Conservation (phyloP, 345 rosid genomes). For the Cardamine chenopodiifolia region DNA sequence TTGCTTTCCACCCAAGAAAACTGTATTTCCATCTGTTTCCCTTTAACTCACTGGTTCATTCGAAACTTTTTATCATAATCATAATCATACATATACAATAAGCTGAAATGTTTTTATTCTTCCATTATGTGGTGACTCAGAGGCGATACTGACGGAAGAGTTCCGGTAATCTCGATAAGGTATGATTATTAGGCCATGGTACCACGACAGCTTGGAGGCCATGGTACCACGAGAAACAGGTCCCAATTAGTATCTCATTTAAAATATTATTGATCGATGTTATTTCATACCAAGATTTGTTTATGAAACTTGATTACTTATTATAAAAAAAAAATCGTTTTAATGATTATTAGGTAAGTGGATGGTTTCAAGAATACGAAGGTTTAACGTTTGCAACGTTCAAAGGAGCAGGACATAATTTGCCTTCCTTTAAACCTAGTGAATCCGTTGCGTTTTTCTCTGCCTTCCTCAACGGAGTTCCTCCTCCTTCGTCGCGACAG, state of each 20-base stretch:
- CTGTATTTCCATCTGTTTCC: background rate
- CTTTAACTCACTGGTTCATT: background rate
- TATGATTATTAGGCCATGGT: constrained; percentile 99
- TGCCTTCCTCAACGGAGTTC: constrained; percentile 58
- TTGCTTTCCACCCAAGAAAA: background rate
- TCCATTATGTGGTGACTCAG: constrained; percentile 38
- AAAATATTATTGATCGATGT: background rate
- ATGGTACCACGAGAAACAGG: constrained; percentile 84
- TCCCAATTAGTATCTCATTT: background rate
- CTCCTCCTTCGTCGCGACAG: constrained; percentile 46
- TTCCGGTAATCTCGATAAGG: constrained; percentile 72
- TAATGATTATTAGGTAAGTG: constrained; percentile 54
- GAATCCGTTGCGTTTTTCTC: constrained; percentile 66
- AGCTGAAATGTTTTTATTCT: background rate
- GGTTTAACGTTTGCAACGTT: constrained; percentile 81
- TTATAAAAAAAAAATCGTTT: background rate
- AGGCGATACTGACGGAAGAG: constrained; percentile 92
- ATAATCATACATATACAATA: background rate
- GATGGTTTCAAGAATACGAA: constrained; percentile 83
- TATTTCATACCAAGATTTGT: background rate
- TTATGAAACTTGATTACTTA: background rate
- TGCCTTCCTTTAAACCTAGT: constrained; percentile 73
- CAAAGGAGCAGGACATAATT: constrained; percentile 90
- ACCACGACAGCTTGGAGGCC: constrained; percentile 77
- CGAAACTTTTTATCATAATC: background rate